phyloP scores from a whole-genome alignment of 805 yeast genomes.

The Starmerella vitae region DNA sequence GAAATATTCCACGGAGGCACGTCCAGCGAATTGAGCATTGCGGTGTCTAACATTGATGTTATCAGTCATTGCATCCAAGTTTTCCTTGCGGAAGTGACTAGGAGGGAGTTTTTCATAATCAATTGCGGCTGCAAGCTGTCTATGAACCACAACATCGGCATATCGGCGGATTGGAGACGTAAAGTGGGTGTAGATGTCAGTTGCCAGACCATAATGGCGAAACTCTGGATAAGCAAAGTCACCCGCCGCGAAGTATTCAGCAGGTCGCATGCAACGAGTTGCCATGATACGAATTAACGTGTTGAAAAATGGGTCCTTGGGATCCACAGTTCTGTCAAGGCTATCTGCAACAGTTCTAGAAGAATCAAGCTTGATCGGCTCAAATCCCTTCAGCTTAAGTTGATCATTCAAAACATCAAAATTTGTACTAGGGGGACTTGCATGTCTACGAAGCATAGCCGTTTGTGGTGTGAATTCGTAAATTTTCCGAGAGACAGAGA shows the following conservation, averaged over 20 bases:
- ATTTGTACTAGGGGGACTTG: slow-evolving; percentile 90
- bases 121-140: slow-evolving; percentile 97
- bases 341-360: slow-evolving; percentile 90
- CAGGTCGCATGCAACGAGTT: slow-evolving; percentile 98
- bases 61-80: slow-evolving; percentile 76
- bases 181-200: slow-evolving; percentile 94
- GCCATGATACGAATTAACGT: slow-evolving; percentile 92
- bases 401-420: slow-evolving; percentile 83
- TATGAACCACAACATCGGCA: slow-evolving; percentile 94
- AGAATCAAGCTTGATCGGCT: slow-evolving; percentile 65
- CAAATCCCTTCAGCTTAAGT: slow-evolving; percentile 63
- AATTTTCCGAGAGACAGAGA: slow-evolving; percentile 86
- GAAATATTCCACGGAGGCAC: slow-evolving; percentile 93
- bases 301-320: slow-evolving; percentile 77
- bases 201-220: slow-evolving; percentile 93
- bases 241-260: slow-evolving; percentile 91
- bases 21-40: slow-evolving; percentile 97
- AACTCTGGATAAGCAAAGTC: slow-evolving; percentile 80
- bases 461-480: slow-evolving; percentile 92
- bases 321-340: slow-evolving; percentile 73
- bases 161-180: slow-evolving; percentile 97
- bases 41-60: slow-evolving; percentile 90
- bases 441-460: slow-evolving; percentile 96
- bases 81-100: slow-evolving; percentile 72
- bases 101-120: slow-evolving; percentile 77